Evolutionary conservation across 768 basidiomycete species (phyloP).

Genomic region (Sarcodon aspratus): DNA sequence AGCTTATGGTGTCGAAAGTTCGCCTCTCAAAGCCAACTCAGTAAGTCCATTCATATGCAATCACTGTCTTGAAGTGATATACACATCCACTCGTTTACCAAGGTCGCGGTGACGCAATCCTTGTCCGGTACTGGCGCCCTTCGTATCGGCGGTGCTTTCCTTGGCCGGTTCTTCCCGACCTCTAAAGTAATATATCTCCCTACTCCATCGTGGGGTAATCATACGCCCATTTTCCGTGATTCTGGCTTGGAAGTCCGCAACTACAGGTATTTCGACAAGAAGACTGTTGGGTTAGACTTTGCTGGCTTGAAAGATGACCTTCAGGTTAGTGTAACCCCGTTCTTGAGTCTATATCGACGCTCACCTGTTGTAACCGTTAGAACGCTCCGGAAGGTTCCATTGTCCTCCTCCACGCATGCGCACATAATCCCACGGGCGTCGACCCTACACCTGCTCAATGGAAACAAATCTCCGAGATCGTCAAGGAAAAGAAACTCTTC

Average conservation of each 20-base stretch:
- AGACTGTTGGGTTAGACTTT: constrained; percentile 87
- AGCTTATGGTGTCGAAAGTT: constrained; percentile 80
- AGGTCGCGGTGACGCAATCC: constrained; percentile 85
- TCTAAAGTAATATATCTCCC: constrained; percentile 87
- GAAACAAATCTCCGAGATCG: constrained; percentile 77
- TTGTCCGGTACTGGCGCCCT: constrained; percentile 98
- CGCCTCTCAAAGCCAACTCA: constrained; percentile 56
- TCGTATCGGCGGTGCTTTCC: constrained; percentile 87
- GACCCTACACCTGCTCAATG: constrained; percentile 93
- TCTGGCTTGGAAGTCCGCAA: constrained; percentile 87
- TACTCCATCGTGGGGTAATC: constrained; percentile 94
- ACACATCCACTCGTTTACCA: not conserved
- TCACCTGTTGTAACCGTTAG: constrained; percentile 15
- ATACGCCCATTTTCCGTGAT: constrained; percentile 87
- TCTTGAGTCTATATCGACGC: not conserved
- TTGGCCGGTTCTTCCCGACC: constrained; percentile 81
- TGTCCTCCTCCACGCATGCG: constrained; percentile 92
- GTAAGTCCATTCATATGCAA: constrained; percentile 31
- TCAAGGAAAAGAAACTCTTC: constrained; percentile 86
- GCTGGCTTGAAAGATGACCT: constrained; percentile 83
- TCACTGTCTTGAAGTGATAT: not conserved
- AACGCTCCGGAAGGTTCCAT: constrained; percentile 70
- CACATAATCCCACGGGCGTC: constrained; percentile 97
- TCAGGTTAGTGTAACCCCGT: constrained; percentile 35
- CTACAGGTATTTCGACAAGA: constrained; percentile 92